Base-by-base conservation (phyloP, 108 stramenopile species). In the Skeletonema grethae region DNA sequence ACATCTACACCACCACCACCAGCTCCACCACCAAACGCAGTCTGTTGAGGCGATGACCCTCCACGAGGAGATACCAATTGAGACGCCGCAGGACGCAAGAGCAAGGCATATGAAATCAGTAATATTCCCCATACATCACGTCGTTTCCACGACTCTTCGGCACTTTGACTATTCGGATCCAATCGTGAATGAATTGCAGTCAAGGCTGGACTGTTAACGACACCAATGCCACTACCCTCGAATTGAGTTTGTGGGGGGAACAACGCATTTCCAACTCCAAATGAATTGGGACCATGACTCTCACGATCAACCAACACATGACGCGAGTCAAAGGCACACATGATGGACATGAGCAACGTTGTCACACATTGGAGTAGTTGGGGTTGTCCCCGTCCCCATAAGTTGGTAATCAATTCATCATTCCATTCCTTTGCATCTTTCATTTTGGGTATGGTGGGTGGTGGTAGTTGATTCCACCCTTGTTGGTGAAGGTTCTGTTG, bases 51-150 rank as follows among this genome's bases (percentile, higher is more conserved):
- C 3, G 50, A 70, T 25, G 50, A 57, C 60, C n/a, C 60, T n/a
- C 50, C 69, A 10, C 84, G 67, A 45, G 90, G 91, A 11, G 88
- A 88, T 24, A 63, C 50, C 30, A 86, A 34, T 25, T 65, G 75
- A 2, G 43, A 56, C 11, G 85, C 65, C 5, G 83, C 60, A 13
- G 82, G 70, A 9, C 84, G 85, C 24, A 95, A 71, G 46, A 90
- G 59, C 8, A 93, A 63, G 5, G 86, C 88, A 67, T 84, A 93
- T 15, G 88, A 71, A 53, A 85, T 72, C 5, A 81, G 46, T 50
- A 95, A 62, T n/a, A 92, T 15, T 28, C 91, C 94, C 63, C 84
- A 86, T 30, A 95, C 73, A 74, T 95, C 91, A 8, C 56, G 75
- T 11, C 91, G 82, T 66, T 78, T 73, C 91, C 91, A 92, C 18